phyloP scores from a whole-genome alignment of 2,329 filamentous ascomycete genomes.

The Ilyonectria destructans region DNA sequence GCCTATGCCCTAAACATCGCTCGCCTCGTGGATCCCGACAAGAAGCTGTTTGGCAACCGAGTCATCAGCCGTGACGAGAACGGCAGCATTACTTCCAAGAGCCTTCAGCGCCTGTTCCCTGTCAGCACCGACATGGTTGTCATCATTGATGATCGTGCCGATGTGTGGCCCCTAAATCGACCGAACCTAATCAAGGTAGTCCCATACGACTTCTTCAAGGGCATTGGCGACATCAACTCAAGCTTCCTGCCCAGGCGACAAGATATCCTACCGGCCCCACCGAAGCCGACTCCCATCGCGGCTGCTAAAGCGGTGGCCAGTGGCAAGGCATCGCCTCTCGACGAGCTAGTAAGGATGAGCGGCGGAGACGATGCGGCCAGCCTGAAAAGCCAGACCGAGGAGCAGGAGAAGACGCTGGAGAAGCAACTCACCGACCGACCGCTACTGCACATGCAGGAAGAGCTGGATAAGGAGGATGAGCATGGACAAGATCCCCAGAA shows the following conservation, averaged over 20 bases:
- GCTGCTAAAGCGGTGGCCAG: constrained; percentile 5
- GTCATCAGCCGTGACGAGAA: constrained; percentile 98
- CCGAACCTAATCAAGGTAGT: constrained; percentile 95
- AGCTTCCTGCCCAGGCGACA: constrained; percentile 91
- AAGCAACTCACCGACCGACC: constrained; percentile 93
- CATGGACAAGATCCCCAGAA: constrained; percentile 46
- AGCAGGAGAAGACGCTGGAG: constrained; percentile 90
- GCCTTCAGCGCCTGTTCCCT: constrained; percentile 90
- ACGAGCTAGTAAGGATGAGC: constrained; percentile 84
- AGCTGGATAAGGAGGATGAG: constrained; percentile 85
- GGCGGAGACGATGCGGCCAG: constrained; percentile 78
- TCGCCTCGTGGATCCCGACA: constrained; percentile 91
- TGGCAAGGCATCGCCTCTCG: constrained; percentile 68
- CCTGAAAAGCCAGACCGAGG: constrained; percentile 83
- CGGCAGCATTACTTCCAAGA: constrained; percentile 92
- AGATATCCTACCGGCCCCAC: constrained; percentile 62
- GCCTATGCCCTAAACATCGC: constrained; percentile 96
- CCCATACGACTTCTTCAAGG: constrained; percentile 98
- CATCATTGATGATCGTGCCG: constrained; percentile 96
- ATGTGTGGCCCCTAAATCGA: constrained; percentile 94
- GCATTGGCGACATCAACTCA: constrained; percentile 98
- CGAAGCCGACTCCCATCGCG: constrained; percentile 39
- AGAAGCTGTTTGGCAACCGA: constrained; percentile 91
- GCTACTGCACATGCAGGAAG: constrained; percentile 91
- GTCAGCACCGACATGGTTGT: constrained; percentile 99